A percentile compares a stretch with the other conserved stretches of the same genome.
Conservation (phyloP, 352 stramenopile genomes). For the Pythium brachiatum region DNA sequence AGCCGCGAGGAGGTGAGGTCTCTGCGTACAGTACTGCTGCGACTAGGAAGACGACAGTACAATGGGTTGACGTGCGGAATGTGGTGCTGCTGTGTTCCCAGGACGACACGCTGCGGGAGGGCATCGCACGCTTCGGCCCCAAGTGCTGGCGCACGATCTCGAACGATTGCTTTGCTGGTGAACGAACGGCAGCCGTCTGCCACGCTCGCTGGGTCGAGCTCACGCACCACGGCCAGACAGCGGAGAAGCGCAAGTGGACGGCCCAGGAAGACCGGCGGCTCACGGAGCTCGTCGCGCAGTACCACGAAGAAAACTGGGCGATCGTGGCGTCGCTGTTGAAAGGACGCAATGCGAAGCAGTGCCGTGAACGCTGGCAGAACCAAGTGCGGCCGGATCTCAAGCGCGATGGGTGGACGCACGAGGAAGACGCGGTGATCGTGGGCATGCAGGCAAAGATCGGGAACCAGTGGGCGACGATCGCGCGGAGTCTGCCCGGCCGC, state of each 20-base stretch:
- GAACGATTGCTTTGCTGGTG: conserved; percentile 14
- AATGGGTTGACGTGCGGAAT: too few relatives aligned
- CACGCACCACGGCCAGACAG: conserved; percentile 26
- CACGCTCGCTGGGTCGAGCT: conserved; percentile 40
- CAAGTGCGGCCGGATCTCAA: conserved; percentile 28
- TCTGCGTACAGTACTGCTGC: too few relatives aligned
- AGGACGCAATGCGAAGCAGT: conserved; percentile 69
- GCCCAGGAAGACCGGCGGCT: conserved; percentile 45
- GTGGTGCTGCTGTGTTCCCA: too few relatives aligned
- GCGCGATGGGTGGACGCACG: conserved; percentile 21
- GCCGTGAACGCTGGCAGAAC: conserved; percentile 46
- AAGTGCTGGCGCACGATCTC: conserved; percentile 16
- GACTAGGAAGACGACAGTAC: too few relatives aligned
- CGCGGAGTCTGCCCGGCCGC: conserved; percentile 33
- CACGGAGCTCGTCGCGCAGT: conserved; percentile 31
- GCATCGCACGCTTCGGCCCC: not conserved
- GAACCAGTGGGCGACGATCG: conserved; percentile 58
- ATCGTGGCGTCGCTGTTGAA: conserved; percentile 57
- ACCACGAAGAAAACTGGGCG: conserved; percentile 51
- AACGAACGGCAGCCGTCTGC: conserved; percentile 22
- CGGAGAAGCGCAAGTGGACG: conserved; percentile 37
- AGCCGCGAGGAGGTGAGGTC: too few relatives aligned
- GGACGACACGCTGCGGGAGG: conserved; percentile 13
- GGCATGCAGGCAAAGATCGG: conserved; percentile 26
- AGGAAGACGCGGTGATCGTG: conserved; percentile 27